These are phyloP conservation scores for Cucumis variabilis DNA, from an alignment of 331 rosid genomes.

Conservation along the genomic window DNA sequence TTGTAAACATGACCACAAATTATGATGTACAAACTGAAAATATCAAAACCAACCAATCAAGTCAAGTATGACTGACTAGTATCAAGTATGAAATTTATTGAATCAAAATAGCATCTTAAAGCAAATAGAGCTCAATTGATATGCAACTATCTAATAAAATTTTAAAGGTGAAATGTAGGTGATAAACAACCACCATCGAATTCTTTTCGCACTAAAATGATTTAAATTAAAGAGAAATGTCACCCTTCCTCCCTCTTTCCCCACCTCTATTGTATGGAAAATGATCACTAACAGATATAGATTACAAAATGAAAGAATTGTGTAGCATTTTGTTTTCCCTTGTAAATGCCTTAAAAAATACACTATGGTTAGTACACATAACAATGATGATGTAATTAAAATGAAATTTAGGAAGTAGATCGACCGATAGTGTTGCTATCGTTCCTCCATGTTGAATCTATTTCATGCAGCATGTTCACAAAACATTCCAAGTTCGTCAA, in stretches of 20 bases:
- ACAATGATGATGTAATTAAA: too few species aligned
- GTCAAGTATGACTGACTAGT: conserved; percentile 15
- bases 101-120: background rate
- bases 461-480: conserved; percentile 99
- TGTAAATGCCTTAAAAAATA: background rate
- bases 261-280: background rate
- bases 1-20: conserved; percentile 90
- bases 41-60: conserved; percentile 30
- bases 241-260: too few species aligned
- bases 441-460: conserved; percentile 86
- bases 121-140: too few species aligned
- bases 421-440: conserved; percentile 39
- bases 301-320: too few species aligned
- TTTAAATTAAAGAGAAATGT: too few species aligned
- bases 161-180: too few species aligned
- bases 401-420: too few species aligned
- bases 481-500: too few species aligned
- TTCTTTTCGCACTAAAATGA: too few species aligned
- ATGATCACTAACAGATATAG: too few species aligned
- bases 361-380: background rate
- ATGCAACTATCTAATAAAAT: too few species aligned
- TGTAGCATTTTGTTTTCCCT: background rate
- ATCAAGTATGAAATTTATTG: background rate
- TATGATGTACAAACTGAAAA: conserved; percentile 80
- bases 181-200: too few species aligned